Evolutionary conservation across 1,284 basidiomycete genomes (phyloP).

Genomic region (Irpex sp.): DNA sequence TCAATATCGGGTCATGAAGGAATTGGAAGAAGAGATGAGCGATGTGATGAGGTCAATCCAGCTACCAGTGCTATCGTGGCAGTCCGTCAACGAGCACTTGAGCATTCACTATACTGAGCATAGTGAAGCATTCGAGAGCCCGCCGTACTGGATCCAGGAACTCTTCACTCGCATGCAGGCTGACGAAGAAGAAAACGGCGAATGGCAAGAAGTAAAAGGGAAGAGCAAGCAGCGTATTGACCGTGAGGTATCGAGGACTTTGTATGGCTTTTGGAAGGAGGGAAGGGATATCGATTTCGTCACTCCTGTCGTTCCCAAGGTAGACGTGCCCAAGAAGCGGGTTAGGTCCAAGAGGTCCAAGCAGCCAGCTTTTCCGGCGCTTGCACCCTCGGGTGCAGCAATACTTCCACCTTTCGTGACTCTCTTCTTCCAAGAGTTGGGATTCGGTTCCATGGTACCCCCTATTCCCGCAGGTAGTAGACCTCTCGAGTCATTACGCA

Average conservation of each 20-base stretch:
- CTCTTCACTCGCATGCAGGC: conserved; percentile 11
- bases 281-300: conserved; percentile 27
- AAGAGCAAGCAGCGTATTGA: conserved; percentile 15
- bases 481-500: conserved; percentile 17
- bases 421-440: conserved; percentile 25
- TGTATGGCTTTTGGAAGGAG: conserved; percentile 29
- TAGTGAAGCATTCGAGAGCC: conserved; percentile 16
- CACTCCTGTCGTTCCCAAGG: conserved; percentile 7
- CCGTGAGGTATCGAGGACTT: conserved; percentile 13
- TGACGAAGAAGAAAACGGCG: conserved; percentile 27
- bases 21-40: conserved; percentile 25
- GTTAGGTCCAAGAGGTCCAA: neutral
- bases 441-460: conserved; percentile 23
- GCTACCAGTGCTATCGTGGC: conserved; percentile 23
- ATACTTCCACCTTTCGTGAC: neutral
- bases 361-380: neutral
- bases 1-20: conserved; percentile 25
- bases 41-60: conserved; percentile 28
- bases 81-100: conserved; percentile 22
- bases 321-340: neutral
- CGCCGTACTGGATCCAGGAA: conserved; percentile 31
- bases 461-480: conserved; percentile 19
- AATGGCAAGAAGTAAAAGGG: conserved; percentile 21
- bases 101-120: conserved; percentile 26
- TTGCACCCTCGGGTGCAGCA: neutral